phyloP scores from a whole-genome alignment of 306 rosid species.

The Pueraria montana region DNA sequence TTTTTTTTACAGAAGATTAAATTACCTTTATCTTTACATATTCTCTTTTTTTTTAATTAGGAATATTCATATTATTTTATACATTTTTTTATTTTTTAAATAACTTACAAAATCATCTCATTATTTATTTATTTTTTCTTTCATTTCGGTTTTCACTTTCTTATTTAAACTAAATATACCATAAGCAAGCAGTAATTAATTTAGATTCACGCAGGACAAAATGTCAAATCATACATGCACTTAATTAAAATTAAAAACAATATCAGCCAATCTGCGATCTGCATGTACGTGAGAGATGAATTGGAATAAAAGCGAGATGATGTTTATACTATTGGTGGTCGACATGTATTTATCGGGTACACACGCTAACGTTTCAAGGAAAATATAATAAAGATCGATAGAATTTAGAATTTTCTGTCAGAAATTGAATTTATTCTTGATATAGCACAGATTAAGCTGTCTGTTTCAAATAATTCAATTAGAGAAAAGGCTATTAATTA shows the following conservation, averaged over 20 bases:
- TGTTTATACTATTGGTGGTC: not conserved
- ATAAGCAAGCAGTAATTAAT: too few relatives aligned
- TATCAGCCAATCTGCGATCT: constrained; percentile 15
- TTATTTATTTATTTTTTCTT: too few relatives aligned
- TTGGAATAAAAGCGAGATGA: constrained; percentile 33
- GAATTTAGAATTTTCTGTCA: not conserved
- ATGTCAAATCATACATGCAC: not conserved
- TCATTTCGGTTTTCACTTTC: too few relatives aligned
- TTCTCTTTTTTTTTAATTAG: too few relatives aligned
- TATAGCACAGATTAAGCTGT: not conserved
- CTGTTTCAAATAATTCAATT: not conserved
- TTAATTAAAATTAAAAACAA: not conserved
- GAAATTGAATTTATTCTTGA: constrained; percentile 47
- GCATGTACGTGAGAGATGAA: not conserved
- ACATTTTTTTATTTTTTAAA: too few relatives aligned
- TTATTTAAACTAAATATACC: too few relatives aligned
- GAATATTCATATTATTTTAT: too few relatives aligned
- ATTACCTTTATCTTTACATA: too few relatives aligned
- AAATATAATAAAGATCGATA: not conserved
- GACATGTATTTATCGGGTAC: not conserved
- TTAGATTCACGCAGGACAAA: not conserved
- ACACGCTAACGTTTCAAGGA: not conserved
- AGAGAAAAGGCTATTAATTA: not conserved
- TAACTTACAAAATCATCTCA: too few relatives aligned
- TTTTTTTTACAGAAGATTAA: too few relatives aligned